Base-by-base conservation (phyloP, 1,139 yeast species). In the Yamadazyma kanchanaburiensis region DNA sequence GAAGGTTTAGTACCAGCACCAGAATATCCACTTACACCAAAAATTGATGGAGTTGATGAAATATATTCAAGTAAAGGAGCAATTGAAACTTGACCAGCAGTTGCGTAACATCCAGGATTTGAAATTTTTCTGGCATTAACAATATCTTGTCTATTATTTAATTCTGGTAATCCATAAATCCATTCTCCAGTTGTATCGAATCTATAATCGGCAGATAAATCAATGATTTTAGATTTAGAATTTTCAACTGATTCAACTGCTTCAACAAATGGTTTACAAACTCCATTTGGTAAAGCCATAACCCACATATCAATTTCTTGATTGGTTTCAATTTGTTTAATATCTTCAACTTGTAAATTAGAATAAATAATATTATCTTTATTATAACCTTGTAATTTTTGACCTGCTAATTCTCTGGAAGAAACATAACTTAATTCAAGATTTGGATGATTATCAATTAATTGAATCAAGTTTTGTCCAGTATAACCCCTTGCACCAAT, bases 1-100 rank as follows among this genome's bases (percentile, higher is more conserved):
- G 96, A 85, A 34, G 98, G 98, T 63, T 94, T 91, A 31, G 99
- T 89, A 42, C 98, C 98, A 12, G 98, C 98, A 37, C 99, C 99
- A 13, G 98, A 89, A 59, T 91, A 91, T 27, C 99, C 99, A 28
- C 96, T 86, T 22, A 91, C 94, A 53, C 98, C 98, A 56, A 91
- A 91, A 13, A 91, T 70, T 4, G 87, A 69, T 30, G 99, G 97
- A 21, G 73, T 68, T 17, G 94, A 91, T 13, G 63, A 58, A 25
- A 77, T 61, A 52, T 72, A 75, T 22, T 80, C 77, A 18, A 64
- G 57, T 48, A 94, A 67, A 20, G 98, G 99, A 24, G 94, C 80
- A 53, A 94, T 81, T 7, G 96, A 94, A 28, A 87, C 64, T 66
- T 94, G 97, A 5, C 97, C 94, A 32, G 94, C 97, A 30, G 98